Evolutionary conservation across 2,329 filamentous ascomycete genomes (phyloP), one percentile per base, ranked within the genome.

Genomic region (Hypoxylon sp.): DNA sequence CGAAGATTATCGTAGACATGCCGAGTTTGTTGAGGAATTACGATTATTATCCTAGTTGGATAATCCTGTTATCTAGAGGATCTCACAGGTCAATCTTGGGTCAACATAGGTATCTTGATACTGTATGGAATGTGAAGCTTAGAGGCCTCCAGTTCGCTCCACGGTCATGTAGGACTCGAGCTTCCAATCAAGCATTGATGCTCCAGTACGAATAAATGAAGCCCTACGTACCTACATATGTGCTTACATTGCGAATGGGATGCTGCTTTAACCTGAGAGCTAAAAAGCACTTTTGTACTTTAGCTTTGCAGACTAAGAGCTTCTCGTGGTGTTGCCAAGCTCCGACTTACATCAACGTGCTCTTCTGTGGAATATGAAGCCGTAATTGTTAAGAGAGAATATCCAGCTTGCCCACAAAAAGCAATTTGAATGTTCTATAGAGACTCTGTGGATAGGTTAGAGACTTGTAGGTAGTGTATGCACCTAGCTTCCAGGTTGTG

Each of bases 231-330:
- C 47, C 17, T 56, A 44, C 42, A 57, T 57, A 24, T 48, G 47
- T 35, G 54, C 60, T 55, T 57, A 58, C 46, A 52, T 47, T 21
- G 35, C 11, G 50, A 50, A 46, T 46, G 32, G 32, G 46, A 51
- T 65, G 62, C 62, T 56, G 62, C 62, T 65, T 65, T 61, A 60
- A 61, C 48, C 27, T 29, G 51, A 57, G 47, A 57, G 48, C 32
- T 42, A 59, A 47, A 35, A 19, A 21, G 39, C 21, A 42, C 10
- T 21, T 44, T 4, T 44, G 39, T 44, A 44, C 39, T 44, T 44
- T 44, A 39, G 35, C 35, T 54, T 54, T 42, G 17, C 37, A 37
- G 24, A 37, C 46, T 24, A 29, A 55, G 8, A 50, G 35, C 15
- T 29, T 19, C 27, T 48, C 2, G 48, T 48, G 29, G 21, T 54